These are phyloP conservation scores for Tetradesmus obliquus DNA, from an alignment of 139 green algal species.

Conservation along the genomic window DNA sequence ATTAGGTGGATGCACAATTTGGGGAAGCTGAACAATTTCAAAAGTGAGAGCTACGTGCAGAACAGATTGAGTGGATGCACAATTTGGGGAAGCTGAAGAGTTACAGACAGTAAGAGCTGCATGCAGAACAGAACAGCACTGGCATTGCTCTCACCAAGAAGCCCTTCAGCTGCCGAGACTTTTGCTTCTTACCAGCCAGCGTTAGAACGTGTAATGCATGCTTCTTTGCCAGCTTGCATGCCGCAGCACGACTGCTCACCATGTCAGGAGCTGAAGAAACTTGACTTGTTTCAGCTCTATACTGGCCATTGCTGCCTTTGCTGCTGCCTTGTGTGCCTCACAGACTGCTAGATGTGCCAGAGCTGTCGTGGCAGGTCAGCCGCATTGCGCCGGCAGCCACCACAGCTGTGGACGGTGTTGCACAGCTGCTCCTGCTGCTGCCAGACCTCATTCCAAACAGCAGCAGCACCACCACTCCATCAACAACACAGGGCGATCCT, in stretches of 20 bases:
- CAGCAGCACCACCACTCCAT: not conserved
- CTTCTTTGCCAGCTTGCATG: not conserved
- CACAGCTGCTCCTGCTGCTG: constrained; percentile 15
- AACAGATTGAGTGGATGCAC: no score
- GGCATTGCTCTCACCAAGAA: no score
- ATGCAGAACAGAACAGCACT: no score
- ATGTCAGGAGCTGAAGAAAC: no score
- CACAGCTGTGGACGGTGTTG: constrained; percentile 19
- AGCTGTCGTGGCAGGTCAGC: not conserved
- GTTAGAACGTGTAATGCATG: not conserved
- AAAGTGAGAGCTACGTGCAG: no score
- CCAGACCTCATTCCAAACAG: not conserved
- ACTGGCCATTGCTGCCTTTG: not conserved
- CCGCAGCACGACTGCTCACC: not conserved
- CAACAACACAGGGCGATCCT: not conserved
- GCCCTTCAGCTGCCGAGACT: no score
- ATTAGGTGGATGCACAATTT: no score
- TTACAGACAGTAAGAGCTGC: no score
- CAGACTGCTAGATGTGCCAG: constrained; percentile 29
- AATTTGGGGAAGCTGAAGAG: no score
- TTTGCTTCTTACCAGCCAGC: no score
- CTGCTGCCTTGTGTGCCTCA: not conserved
- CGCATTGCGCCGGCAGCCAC: not conserved
- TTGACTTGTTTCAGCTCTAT: not conserved
- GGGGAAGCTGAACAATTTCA: no score